A percentile compares a stretch with the other conserved stretches of the same genome.
Evolutionary conservation across 371 early-diverging fungal genomes (phyloP).

Genomic region (Sporodiniella umbellata): DNA sequence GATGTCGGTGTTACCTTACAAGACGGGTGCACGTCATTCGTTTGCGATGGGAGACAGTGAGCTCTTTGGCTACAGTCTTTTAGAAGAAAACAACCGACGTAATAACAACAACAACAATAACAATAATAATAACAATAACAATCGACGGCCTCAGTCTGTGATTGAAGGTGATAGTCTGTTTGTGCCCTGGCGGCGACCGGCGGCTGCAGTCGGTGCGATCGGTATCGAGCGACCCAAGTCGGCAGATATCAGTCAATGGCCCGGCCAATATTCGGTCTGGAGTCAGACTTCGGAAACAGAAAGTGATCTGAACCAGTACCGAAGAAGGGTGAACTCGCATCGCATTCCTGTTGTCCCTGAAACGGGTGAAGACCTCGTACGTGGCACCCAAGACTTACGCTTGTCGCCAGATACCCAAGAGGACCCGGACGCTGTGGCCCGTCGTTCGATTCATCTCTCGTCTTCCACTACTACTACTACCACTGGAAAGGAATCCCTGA

Average conservation of each 20-base stretch:
- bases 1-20: constrained; percentile 51
- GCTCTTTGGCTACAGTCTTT: constrained; percentile 32
- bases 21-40: constrained; percentile 69
- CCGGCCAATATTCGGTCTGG: constrained; percentile 6
- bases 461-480: no score
- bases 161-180: constrained; percentile 26
- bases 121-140: constrained; percentile 12
- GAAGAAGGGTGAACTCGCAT: constrained; percentile 6
- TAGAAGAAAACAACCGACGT: constrained; percentile 17
- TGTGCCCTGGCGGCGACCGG: constrained; percentile 12
- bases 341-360: constrained; percentile 54
- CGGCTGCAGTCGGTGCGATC: constrained; percentile 20
- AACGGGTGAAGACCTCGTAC: constrained; percentile 29
- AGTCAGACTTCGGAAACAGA: background rate
- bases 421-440: no score
- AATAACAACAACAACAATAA: constrained; percentile 17
- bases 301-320: background rate
- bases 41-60: constrained; percentile 66
- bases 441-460: no score
- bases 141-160: constrained; percentile 30
- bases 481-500: background rate
- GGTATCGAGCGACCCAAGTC: constrained; percentile 53
- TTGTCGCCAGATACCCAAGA: no score
- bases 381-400: background rate
- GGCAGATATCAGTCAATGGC: constrained; percentile 64